phyloP scores from a whole-genome alignment of 1,139 yeast genomes.

The Yamadazyma mexicana region DNA sequence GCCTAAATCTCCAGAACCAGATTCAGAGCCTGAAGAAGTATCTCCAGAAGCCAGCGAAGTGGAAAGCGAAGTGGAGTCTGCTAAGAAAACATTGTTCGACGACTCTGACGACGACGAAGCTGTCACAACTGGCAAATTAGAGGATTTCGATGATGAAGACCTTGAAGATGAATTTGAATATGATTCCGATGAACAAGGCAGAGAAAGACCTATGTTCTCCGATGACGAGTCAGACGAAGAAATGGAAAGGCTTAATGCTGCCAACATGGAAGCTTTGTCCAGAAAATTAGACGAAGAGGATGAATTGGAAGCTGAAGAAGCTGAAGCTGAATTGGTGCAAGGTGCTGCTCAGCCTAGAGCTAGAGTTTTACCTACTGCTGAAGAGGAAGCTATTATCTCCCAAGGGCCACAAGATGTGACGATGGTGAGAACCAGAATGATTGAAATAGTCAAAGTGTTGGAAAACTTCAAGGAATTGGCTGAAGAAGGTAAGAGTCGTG shows the following conservation, averaged over 20 bases:
- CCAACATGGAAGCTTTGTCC: constrained; percentile 84
- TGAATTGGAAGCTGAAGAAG: constrained; percentile 72
- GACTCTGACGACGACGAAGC: constrained; percentile 56
- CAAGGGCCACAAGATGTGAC: constrained; percentile 72
- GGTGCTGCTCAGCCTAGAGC: constrained; percentile 70
- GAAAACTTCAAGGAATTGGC: constrained; percentile 85
- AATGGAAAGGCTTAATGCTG: constrained; percentile 75
- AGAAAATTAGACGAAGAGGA: constrained; percentile 70
- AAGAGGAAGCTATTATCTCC: constrained; percentile 50
- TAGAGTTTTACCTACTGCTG: constrained; percentile 61
- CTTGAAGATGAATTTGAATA: constrained; percentile 47
- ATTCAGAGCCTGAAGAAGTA: too few relatives aligned
- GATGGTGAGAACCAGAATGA: constrained; percentile 86
- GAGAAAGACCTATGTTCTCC: constrained; percentile 78
- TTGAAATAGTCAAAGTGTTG: constrained; percentile 92
- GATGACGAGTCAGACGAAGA: constrained; percentile 74
- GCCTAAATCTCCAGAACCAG: constrained; percentile 8
- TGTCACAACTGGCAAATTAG: constrained; percentile 56
- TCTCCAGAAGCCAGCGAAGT: constrained; percentile 18
- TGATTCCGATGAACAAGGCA: constrained; percentile 56
- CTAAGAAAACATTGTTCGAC: constrained; percentile 77
- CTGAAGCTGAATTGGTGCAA: constrained; percentile 70
- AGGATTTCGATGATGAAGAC: constrained; percentile 33
- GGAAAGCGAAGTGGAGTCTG: constrained; percentile 34
- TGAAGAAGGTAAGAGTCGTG: constrained; percentile 83